Conservation (phyloP, 2,329 filamentous ascomycete genomes). For the Aureobasidium subglaciale region DNA sequence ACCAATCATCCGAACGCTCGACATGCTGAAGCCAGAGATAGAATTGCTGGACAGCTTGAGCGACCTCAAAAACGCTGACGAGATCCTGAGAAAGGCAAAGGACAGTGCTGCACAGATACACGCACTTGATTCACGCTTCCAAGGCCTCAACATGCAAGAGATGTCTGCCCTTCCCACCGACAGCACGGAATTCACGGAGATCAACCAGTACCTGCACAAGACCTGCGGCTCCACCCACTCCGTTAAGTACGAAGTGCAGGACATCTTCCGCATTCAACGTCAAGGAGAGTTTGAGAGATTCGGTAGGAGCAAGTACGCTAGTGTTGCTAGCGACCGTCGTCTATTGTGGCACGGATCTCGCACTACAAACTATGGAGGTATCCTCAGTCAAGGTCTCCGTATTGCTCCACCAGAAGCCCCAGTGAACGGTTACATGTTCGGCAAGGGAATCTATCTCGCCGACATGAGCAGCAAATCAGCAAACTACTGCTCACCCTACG, state of each 20-base stretch:
- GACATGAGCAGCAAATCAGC: slow-evolving; percentile 81
- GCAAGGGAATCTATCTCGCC: slow-evolving; percentile 72
- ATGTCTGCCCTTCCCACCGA: slow-evolving; percentile 60
- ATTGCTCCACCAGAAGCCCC: slow-evolving; percentile 83
- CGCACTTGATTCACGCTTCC: slow-evolving; percentile 64
- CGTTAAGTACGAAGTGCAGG: slow-evolving; percentile 53
- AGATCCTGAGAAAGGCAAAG: slow-evolving; percentile 62
- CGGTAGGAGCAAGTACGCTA: slow-evolving; percentile 47
- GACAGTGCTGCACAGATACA: slow-evolving; percentile 49
- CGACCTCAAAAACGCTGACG: slow-evolving; percentile 75
- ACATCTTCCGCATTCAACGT: slow-evolving; percentile 79
- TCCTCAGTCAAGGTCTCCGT: slow-evolving; percentile 79
- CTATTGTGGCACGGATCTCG: slow-evolving; percentile 86
- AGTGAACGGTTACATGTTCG: slow-evolving; percentile 60
- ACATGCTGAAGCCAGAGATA: slow-evolving; percentile 64
- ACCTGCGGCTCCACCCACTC: slow-evolving; percentile 62
- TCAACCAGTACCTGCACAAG: slow-evolving; percentile 59
- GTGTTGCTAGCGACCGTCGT: slow-evolving; percentile 55
- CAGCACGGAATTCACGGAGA: slow-evolving; percentile 56
- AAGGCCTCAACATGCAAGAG: slow-evolving; percentile 63
- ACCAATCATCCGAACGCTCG: slow-evolving; percentile 54
- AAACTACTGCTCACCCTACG: slow-evolving; percentile 56
- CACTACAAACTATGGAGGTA: slow-evolving; percentile 78
- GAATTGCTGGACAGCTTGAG: slow-evolving; percentile 72
- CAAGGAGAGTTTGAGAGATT: slow-evolving; percentile 66